phyloP scores from a whole-genome alignment of 2,329 filamentous ascomycete genomes.

The Pseudogymnoascus sp. region DNA sequence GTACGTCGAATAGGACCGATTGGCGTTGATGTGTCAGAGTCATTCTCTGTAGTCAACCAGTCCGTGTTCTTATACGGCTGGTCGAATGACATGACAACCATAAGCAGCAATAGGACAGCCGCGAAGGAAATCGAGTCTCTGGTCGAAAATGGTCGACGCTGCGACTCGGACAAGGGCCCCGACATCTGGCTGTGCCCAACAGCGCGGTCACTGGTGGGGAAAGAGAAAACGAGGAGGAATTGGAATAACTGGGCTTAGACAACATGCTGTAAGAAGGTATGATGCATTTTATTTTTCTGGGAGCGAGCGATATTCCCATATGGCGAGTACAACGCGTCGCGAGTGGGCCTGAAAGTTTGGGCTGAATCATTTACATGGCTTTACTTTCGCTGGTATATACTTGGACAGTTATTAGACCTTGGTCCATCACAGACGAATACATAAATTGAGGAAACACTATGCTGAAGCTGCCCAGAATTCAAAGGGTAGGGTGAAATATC shows the following conservation, averaged over 20 bases:
- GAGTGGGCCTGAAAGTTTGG: background rate
- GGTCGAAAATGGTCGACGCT: slow-evolving; percentile 44
- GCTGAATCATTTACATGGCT: background rate
- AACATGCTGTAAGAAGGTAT: background rate
- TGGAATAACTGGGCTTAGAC: background rate
- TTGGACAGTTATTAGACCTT: background rate
- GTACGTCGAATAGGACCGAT: slow-evolving; percentile 39
- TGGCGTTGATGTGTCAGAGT: slow-evolving; percentile 36
- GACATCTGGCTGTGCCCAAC: slow-evolving; percentile 59
- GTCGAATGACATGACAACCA: slow-evolving; percentile 49
- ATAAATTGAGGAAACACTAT: background rate
- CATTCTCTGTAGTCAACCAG: slow-evolving; percentile 52
- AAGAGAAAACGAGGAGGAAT: slow-evolving; percentile 41
- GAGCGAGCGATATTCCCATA: background rate
- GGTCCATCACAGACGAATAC: background rate
- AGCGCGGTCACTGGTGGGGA: slow-evolving; percentile 59
- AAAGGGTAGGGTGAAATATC: background rate
- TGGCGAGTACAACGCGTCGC: background rate
- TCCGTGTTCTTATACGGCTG: slow-evolving; percentile 66
- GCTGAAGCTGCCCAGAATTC: background rate
- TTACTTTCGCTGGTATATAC: background rate
- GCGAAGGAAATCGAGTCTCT: slow-evolving; percentile 53
- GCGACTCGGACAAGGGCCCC: slow-evolving; percentile 48
- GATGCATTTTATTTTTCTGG: background rate
- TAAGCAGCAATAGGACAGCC: slow-evolving; percentile 59